These are phyloP conservation scores for Aspergillus jensenii DNA, from an alignment of 2,329 filamentous ascomycete genomes.

Conservation along the genomic window DNA sequence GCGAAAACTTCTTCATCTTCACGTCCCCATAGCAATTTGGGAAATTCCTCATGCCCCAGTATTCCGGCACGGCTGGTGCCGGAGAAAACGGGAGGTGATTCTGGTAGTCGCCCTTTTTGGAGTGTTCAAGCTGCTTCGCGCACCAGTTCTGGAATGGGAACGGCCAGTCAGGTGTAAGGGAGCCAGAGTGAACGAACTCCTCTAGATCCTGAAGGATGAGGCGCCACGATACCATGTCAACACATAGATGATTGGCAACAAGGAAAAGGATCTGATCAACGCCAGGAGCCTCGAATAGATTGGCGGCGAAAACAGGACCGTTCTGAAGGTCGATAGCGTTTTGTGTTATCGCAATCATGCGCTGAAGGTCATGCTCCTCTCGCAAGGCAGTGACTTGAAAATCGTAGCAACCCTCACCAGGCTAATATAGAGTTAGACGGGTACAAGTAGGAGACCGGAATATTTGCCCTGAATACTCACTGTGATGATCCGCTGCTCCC, in stretches of 20 bases:
- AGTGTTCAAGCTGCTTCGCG: constrained; percentile 30
- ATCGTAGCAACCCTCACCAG: constrained; percentile 28
- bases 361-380: constrained; percentile 24
- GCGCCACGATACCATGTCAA: constrained; percentile 30
- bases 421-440: constrained; percentile 6
- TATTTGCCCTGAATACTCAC: constrained; percentile 15
- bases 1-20: constrained; percentile 34
- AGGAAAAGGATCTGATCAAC: constrained; percentile 18
- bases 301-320: constrained; percentile 24
- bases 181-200: constrained; percentile 34
- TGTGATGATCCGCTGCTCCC: constrained; percentile 28
- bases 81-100: constrained; percentile 22
- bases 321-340: constrained; percentile 32
- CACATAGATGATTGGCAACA: constrained; percentile 21
- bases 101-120: constrained; percentile 19
- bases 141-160: constrained; percentile 43
- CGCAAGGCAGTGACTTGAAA: constrained; percentile 28
- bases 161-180: constrained; percentile 31
- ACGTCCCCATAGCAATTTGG: constrained; percentile 37
- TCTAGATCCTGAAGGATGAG: constrained; percentile 38
- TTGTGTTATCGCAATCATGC: constrained; percentile 31
- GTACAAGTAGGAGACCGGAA: constrained; percentile 8
- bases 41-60: constrained; percentile 37
- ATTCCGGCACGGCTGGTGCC: constrained; percentile 14
- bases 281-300: constrained; percentile 15